Base-by-base conservation (phyloP, 2,329 filamentous ascomycete genomes). In the Pochonia chlamydosporia region DNA sequence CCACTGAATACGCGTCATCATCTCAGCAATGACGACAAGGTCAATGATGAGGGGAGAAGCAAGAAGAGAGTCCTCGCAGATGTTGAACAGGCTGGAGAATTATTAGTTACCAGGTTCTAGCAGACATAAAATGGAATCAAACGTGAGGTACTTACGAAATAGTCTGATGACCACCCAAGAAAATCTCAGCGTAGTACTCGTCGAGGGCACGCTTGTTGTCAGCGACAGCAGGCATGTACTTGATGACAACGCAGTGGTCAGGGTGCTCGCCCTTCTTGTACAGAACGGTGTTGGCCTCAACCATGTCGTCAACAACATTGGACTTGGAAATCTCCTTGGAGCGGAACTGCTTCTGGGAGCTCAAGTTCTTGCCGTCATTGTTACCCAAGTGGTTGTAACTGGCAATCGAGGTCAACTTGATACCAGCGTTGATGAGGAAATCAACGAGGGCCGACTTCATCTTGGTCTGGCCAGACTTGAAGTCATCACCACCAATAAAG, bases 311-410 rank as follows among this genome's bases (percentile, higher is more conserved):
- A 47, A 99, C 93, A 11, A 99, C 93, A 66, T 96, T 99, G 61
- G 89, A 95, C 79, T 99, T 99, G 72, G 89, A 95, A 59, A 99
- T 99, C 74, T 99, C 93, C 82, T 99, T 99, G 72, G 90, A 96
- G 61, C 93, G 91, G 83, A 99, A 99, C 73, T 97, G 93, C 76
- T 86, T 89, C 69, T 96, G 91, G 37, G 91, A 96, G 74, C 88
- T 95, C 60, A 99, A 72, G 76, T 99, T 99, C 84, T 91, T 96
- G 75, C 93, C 93, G 66, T 99, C 92, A 65, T 99, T 99, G 82
- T 99, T 99, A 63, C 93, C 93, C 47, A 99, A 84, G 69, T 99
- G 93, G 76, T 99, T 99, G 83, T 99, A 99, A 72, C 88, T 95
- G 55, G 93, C 89, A 72, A 99, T 97, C 35, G 91, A 96, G 50